A percentile compares a stretch with the other conserved stretches of the same genome.
phyloP scores from a whole-genome alignment of 2,329 filamentous ascomycete genomes.

The Aspergillus brasiliensis region DNA sequence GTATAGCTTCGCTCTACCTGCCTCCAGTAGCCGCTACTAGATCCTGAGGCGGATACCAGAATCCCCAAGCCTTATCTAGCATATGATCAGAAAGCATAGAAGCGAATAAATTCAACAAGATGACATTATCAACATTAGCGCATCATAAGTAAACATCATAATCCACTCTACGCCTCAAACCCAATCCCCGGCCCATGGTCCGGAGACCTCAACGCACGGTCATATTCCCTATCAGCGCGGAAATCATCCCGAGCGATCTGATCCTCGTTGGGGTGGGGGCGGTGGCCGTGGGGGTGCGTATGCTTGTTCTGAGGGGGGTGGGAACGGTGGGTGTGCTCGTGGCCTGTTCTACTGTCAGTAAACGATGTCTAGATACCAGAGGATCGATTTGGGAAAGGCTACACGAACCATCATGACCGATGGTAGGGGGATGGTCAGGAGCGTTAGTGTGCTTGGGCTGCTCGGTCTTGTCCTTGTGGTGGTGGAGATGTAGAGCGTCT shows the following conservation, averaged over 20 bases:
- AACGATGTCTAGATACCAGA: neutral
- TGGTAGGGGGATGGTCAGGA: neutral
- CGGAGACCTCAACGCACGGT: conserved; percentile 2
- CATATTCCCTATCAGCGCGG: neutral
- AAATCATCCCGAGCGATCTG: neutral
- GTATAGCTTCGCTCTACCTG: neutral
- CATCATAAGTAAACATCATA: neutral
- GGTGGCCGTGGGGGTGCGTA: neutral
- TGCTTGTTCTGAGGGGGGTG: neutral
- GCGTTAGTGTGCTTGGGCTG: neutral
- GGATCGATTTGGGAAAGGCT: neutral
- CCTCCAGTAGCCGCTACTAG: neutral
- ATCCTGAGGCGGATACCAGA: no score
- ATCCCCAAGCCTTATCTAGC: no score
- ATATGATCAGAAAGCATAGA: no score
- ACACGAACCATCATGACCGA: neutral
- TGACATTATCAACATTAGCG: no score
- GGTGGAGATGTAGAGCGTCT: conserved; percentile 3
- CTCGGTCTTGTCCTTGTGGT: neutral
- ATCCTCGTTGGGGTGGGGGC: neutral
- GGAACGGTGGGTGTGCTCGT: neutral
- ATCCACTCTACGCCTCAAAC: neutral
- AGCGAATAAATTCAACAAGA: no score
- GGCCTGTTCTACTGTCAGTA: neutral
- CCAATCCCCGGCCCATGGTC: conserved; percentile 1